Percentiles rank a stretch among this genome's conserved stretches.
These are phyloP conservation scores for Helianthus tuberosus DNA, from an alignment of 129 eudicot genomes.

Conservation along the genomic window DNA sequence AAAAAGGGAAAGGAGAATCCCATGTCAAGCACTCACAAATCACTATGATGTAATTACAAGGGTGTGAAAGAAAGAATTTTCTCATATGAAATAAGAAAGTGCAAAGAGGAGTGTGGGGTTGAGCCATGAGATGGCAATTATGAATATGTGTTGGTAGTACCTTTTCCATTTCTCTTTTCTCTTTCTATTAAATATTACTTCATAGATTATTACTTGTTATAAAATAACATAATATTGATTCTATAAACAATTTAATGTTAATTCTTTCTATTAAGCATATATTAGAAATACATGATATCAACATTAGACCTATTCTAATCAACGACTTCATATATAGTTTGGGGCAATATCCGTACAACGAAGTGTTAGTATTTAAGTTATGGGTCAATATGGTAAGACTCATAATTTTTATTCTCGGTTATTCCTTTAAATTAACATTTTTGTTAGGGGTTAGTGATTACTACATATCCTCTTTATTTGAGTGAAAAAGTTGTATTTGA, in stretches of 20 bases:
- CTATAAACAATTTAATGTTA: background rate
- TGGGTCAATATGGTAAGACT: too few species aligned
- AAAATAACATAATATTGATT: background rate
- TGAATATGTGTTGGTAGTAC: constrained; percentile 45
- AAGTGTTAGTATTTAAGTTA: too few species aligned
- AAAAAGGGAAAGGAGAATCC: constrained; percentile 15
- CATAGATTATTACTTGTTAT: background rate
- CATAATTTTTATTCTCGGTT: too few species aligned
- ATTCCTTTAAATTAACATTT: too few species aligned
- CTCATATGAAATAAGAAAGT: constrained; percentile 7
- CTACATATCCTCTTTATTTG: too few species aligned
- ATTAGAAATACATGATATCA: background rate
- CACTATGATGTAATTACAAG: constrained; percentile 23
- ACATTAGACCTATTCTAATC: background rate
- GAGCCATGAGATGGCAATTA: constrained; percentile 51
- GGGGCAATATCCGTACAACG: too few species aligned
- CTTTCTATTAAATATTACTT: background rate
- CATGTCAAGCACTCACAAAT: constrained; percentile 29
- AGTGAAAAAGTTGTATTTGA: too few species aligned
- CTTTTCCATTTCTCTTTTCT: background rate
- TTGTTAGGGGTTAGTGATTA: too few species aligned
- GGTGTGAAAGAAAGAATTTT: constrained; percentile 28
- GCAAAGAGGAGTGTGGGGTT: constrained; percentile 31
- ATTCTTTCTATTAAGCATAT: background rate
- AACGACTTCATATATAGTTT: background rate